phyloP scores from a whole-genome alignment of 2,329 filamentous ascomycete genomes.

The Fusarium coicis region DNA sequence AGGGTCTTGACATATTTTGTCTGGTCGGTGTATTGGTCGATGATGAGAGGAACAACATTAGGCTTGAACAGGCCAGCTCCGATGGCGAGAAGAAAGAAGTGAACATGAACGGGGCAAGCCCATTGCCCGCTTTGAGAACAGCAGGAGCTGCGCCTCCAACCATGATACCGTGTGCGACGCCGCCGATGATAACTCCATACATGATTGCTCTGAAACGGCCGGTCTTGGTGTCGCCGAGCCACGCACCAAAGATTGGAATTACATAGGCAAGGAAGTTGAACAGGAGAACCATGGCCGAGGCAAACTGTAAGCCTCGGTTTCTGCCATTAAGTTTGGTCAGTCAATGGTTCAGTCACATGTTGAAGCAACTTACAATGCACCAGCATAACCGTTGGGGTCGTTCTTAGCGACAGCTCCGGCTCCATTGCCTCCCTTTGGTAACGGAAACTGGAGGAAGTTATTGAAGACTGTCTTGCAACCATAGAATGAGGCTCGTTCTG shows the following conservation, averaged over 20 bases:
- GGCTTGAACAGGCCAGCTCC: background rate
- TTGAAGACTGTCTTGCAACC: conserved; percentile 63
- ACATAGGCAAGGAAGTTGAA: background rate
- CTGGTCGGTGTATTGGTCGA: conserved; percentile 71
- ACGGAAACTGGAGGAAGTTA: conserved; percentile 70
- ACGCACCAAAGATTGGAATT: background rate
- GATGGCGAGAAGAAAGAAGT: conserved; percentile 53
- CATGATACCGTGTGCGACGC: conserved; percentile 75
- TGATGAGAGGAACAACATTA: conserved; percentile 75
- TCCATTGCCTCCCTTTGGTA: conserved; percentile 44
- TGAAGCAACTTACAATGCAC: background rate
- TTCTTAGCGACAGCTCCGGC: background rate
- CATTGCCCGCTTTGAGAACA: conserved; percentile 57
- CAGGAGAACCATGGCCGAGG: background rate
- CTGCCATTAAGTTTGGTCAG: background rate
- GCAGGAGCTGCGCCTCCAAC: conserved; percentile 65
- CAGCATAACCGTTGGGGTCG: background rate
- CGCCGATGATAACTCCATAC: conserved; percentile 73
- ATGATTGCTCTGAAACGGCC: conserved; percentile 47
- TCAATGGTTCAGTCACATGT: background rate
- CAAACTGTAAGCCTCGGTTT: background rate
- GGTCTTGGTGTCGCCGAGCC: background rate
- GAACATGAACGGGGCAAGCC: conserved; percentile 68
- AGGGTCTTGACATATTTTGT: conserved; percentile 52
- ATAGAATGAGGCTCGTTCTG: conserved; percentile 70